Evolutionary conservation across 2,329 filamentous ascomycete species (phyloP).

Genomic region (Phaeosphaeriaceae sp.): DNA sequence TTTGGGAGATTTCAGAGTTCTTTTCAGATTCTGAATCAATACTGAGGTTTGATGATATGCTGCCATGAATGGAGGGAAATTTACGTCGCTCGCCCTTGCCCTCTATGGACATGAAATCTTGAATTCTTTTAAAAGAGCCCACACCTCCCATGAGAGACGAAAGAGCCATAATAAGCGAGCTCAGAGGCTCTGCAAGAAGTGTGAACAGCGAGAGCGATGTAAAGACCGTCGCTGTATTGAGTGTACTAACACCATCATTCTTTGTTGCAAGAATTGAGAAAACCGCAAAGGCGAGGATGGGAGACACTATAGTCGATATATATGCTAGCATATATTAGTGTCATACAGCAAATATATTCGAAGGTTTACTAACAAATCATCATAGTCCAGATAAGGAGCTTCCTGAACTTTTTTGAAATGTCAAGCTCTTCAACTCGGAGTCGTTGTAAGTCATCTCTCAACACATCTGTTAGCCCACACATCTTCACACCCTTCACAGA

Average conservation of each 20-base stretch:
- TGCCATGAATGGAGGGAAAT: slow-evolving; percentile 25
- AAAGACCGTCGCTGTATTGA: slow-evolving; percentile 53
- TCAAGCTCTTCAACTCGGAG: slow-evolving; percentile 43
- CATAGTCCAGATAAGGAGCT: slow-evolving; percentile 46
- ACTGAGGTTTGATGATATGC: slow-evolving; percentile 23
- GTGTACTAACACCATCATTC: slow-evolving; percentile 33
- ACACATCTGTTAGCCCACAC: slow-evolving; percentile 45
- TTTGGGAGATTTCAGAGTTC: slow-evolving; percentile 30
- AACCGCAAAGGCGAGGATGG: slow-evolving; percentile 55
- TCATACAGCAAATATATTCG: not conserved
- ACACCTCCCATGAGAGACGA: slow-evolving; percentile 53
- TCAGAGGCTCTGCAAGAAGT: slow-evolving; percentile 54
- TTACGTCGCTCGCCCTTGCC: slow-evolving; percentile 27
- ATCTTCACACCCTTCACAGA: slow-evolving; percentile 58
- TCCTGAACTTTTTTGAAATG: slow-evolving; percentile 44
- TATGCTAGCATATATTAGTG: slow-evolving; percentile 29
- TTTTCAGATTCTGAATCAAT: slow-evolving; percentile 32
- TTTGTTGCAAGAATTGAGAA: slow-evolving; percentile 51
- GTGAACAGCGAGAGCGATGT: slow-evolving; percentile 57
- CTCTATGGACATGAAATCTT: slow-evolving; percentile 51
- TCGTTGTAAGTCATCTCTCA: slow-evolving; percentile 36
- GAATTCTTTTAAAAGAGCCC: slow-evolving; percentile 56
- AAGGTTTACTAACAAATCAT: slow-evolving; percentile 34
- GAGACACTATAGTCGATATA: slow-evolving; percentile 46
- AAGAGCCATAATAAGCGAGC: slow-evolving; percentile 55